phyloP scores from a whole-genome alignment of 2,329 filamentous ascomycete species.

The Reticulascus tulasneorum region DNA sequence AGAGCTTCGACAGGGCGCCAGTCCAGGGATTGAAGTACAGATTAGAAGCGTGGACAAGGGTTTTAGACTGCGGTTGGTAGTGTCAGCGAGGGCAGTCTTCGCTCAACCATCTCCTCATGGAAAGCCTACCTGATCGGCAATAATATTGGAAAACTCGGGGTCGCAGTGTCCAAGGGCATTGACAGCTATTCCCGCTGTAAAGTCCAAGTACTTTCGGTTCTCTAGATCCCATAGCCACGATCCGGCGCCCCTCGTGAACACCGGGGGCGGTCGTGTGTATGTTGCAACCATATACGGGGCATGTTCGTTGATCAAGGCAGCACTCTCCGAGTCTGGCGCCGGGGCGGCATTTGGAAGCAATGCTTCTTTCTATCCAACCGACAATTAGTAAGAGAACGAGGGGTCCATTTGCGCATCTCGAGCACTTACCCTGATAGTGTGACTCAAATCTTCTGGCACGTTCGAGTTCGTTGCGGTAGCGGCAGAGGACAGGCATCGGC shows the following conservation, averaged over 20 bases:
- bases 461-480: constrained; percentile 32
- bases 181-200: constrained; percentile 94
- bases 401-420: neutral
- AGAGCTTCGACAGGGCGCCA: constrained; percentile 77
- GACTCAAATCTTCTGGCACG: constrained; percentile 26
- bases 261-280: constrained; percentile 83
- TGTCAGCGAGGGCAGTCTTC: constrained; percentile 5
- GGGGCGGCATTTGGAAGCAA: constrained; percentile 66
- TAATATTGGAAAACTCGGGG: constrained; percentile 66
- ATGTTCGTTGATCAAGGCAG: constrained; percentile 69
- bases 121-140: constrained; percentile 67
- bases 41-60: constrained; percentile 88
- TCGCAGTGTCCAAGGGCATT: constrained; percentile 91
- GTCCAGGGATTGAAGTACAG: constrained; percentile 98
- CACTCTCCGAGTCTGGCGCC: constrained; percentile 66
- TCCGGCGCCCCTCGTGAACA: constrained; percentile 85
- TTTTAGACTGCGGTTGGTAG: constrained; percentile 51
- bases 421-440: constrained; percentile 28
- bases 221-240: constrained; percentile 89
- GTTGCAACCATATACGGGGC: constrained; percentile 92
- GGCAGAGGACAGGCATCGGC: constrained; percentile 27
- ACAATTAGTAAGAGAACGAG: neutral
- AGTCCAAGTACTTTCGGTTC: constrained; percentile 84
- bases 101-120: constrained; percentile 8
- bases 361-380: constrained; percentile 23